A percentile compares a stretch with the other conserved stretches of the same genome.
These are phyloP conservation scores for Gossypium aridum DNA, from an alignment of 441 rosid genomes.

Conservation along the genomic window DNA sequence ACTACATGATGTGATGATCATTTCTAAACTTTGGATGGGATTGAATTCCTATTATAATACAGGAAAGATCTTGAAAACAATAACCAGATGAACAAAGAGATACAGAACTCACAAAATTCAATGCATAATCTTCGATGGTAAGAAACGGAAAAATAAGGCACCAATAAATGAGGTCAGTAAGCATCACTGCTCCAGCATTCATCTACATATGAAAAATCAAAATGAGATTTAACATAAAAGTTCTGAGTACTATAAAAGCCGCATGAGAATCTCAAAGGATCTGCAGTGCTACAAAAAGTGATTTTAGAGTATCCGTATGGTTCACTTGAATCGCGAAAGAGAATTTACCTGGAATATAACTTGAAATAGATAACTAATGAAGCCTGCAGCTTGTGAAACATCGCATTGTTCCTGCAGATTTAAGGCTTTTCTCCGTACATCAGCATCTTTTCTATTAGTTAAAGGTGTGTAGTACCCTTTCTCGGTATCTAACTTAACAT, in stretches of 20 bases:
- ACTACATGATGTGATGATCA: not conserved
- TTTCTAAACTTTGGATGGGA: not conserved
- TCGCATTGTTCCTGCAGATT: conserved; percentile 4
- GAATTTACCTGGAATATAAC: conserved; percentile 57
- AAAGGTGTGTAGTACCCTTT: conserved; percentile 27
- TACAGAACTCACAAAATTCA: conserved; percentile 37
- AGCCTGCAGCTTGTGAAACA: conserved; percentile 17
- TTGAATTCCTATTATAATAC: not conserved
- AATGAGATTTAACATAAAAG: conserved; percentile 1
- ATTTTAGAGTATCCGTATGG: not conserved
- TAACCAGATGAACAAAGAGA: not conserved
- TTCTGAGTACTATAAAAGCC: not conserved
- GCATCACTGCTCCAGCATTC: conserved; percentile 47
- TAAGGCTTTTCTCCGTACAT: conserved; percentile 2
- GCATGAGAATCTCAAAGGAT: not conserved
- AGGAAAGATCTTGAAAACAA: not conserved
- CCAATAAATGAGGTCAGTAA: conserved; percentile 54
- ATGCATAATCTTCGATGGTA: conserved; percentile 32
- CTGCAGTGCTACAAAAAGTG: not conserved
- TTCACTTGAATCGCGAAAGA: not conserved
- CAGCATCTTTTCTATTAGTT: conserved; percentile 15
- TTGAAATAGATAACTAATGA: conserved; percentile 42
- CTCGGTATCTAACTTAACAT: conserved; percentile 30
- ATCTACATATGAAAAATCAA: conserved; percentile 29
- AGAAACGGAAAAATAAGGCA: conserved; percentile 44